Base-by-base conservation (phyloP, 108 stramenopile species). In the Nitzschia inconspicua region DNA sequence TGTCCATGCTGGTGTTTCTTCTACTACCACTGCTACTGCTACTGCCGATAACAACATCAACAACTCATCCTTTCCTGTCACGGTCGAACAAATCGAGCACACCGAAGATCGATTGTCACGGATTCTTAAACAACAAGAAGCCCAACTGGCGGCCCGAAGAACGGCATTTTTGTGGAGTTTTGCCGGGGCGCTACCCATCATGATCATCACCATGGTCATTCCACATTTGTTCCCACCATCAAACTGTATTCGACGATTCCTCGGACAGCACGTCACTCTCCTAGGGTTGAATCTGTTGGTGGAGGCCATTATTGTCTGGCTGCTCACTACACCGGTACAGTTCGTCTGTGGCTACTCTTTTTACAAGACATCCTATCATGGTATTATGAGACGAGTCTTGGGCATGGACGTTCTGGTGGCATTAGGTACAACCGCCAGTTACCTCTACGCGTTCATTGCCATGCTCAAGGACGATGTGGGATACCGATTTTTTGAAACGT, bases 371-470 rank as follows among this genome's bases (percentile, higher is more conserved):
- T 80, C 98, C 20, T 94, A 75, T 60, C 74, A 87, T 46, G 80
- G 80, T 13, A 63, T 78, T 30, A n/a, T 36, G 10, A 44, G 63
- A 8, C 92, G 42, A 47, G 65, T 73, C 27, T 66, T 83, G 18
- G 97, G 97, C 22, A 99, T 99, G 99, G 97, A 98, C 61, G 86
- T 95, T 49, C 74, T 99, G 27, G 93, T 99, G 0, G 88, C 74
- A 20, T 47, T 95, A 51, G 99, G 97, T 0, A 98, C 97, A n/a
- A 78, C 85, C 1, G 69, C 90, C 20, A 89, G 94, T 13, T 97
- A 95, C 63, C 14, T 92, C 0, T 97, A 96, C 37, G 71, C 77
- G 10, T 35, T 66, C 20, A 44, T 66, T 22, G 53, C 64, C 3
- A 44, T 68, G 32, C 47, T 42, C 46, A 39, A 35, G 0, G 32